Base-by-base conservation (phyloP, 345 rosid species). In the Camelina sativa region DNA sequence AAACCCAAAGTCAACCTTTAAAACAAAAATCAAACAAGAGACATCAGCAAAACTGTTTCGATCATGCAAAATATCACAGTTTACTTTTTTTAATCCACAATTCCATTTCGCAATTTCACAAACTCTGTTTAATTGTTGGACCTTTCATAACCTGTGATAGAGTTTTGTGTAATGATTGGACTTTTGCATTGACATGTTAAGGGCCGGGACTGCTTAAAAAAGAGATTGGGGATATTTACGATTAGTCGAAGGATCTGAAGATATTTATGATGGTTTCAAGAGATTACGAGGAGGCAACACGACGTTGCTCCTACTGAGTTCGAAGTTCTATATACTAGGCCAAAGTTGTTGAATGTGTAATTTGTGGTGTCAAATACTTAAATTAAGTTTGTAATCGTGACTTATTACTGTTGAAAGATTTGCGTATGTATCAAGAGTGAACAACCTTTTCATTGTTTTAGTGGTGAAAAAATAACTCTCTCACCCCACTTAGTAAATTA, bases 151-250 rank as follows among this genome's bases (percentile, higher is more conserved):
- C 34, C 38, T 23, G 5, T 10, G 11, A 40, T 13, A 40, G 6
- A 3, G 44, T 40, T 40, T 40, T 41, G 58, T 46, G 23, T 23
- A 2, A 48, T 65, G 56, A 8, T 46, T 46, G 41, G 10, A 41
- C 1, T 38, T 61, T 16, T 77, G 43, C 37, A 63, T 40, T 61
- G 60, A 34, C 65, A 78, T 77, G 55, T 72, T 8, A 78, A 78
- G 6, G 74, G 73, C 12, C 16, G 6, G 74, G 73, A 16, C 16
- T 78, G 73, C 43, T 78, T 40, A 78, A 44, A 20, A 78, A 72
- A 35, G 77, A 78, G 64, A 51, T 78, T 2, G 77, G 69, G 0
- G 77, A 72, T 1, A 52, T 78, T 22, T 72, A 71, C 47, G 1
- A 17, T 9, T 76, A 69, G 59, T 61, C 10, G 43, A 44, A 28